Conservation (phyloP, 106 monocot species). For the Dendrobium nobile region DNA sequence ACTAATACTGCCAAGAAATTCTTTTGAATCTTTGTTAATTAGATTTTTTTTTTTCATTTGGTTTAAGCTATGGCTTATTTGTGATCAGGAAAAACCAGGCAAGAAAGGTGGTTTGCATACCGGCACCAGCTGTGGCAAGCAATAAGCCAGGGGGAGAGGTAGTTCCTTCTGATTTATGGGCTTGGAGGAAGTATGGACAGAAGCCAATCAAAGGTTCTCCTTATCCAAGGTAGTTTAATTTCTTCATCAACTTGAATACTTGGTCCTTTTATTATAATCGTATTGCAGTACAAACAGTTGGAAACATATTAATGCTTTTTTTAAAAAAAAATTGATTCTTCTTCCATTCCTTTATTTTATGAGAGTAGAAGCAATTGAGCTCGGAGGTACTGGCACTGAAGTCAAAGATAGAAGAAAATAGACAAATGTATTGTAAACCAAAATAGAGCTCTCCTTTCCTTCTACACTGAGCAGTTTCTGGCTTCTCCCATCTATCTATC, state of each 20-base stretch:
- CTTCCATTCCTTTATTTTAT: no score
- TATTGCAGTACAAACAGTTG: not conserved
- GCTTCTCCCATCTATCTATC: no score
- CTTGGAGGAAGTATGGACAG: slow-evolving; percentile 15
- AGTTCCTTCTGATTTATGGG: slow-evolving; percentile 75
- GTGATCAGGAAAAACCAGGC: slow-evolving; percentile 75
- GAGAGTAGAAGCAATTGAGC: no score
- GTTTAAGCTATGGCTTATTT: not conserved
- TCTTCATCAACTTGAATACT: not conserved
- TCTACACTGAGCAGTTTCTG: no score
- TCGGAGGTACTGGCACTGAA: no score
- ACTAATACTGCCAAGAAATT: not conserved
- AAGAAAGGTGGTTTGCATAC: slow-evolving; percentile 91
- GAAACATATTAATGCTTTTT: not conserved
- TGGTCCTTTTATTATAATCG: not conserved
- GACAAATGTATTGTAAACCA: no score
- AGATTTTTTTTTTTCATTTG: not conserved
- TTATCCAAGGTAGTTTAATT: slow-evolving; percentile 8
- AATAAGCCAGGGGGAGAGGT: slow-evolving; percentile 60
- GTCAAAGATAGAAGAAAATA: no score
- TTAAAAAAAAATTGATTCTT: not conserved
- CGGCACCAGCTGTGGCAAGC: slow-evolving; percentile 55
- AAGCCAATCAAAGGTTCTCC: slow-evolving; percentile 13
- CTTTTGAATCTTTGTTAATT: not conserved
- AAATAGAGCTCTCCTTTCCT: no score